Evolutionary conservation across 2,329 filamentous ascomycete genomes (phyloP), one percentile per base, ranked within the genome.

Genomic region (Zymoseptoria pseudotritici): DNA sequence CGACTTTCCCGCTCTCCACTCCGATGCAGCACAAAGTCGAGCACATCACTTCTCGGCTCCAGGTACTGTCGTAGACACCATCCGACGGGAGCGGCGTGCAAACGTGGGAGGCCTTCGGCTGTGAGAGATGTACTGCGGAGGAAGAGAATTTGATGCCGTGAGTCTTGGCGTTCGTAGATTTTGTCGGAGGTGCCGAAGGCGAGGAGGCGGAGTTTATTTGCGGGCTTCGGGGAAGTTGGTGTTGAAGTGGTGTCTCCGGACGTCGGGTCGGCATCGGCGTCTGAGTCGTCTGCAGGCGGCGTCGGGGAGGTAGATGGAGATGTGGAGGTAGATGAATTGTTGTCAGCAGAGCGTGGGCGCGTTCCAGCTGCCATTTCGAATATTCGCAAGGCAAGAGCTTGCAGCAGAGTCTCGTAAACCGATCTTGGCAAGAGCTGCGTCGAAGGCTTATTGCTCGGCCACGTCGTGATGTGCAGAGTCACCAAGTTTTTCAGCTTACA

Each of bases 381-480:
- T 0, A 65, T 52, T 10, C 67, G 57, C 29, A 68, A 64, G 2
- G 68, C 67, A n/a, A 69, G 52, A 17, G 61, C 62, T 52, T 69
- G 69, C 21, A 80, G 72, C 6, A 79, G 69, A 52, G 75, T 73
- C 63, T 79, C 77, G 65, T 80, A 80, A 13, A 78, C 70, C 58
- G 74, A 72, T 46, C 75, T 73, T 0, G 77, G 76, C 4, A 79
- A 68, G 29, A 75, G 70, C 52, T 75, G 65, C 24, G 68, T 68
- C 2, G 71, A 74, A 1, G 76, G 76, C 49, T 70, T 72, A 62
- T 77, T 78, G 21, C 66, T 78, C 4, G 79, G 79, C 76, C 78
- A 80, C 4, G 76, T 78, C 0, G 77, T 78, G 62, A 80, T 77
- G 61, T 80, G 78, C 19, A 81, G 68, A 0, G 78, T 79, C 4